Base-by-base conservation (phyloP, 2,329 filamentous ascomycete genomes). In the Byssochlamys sp. region DNA sequence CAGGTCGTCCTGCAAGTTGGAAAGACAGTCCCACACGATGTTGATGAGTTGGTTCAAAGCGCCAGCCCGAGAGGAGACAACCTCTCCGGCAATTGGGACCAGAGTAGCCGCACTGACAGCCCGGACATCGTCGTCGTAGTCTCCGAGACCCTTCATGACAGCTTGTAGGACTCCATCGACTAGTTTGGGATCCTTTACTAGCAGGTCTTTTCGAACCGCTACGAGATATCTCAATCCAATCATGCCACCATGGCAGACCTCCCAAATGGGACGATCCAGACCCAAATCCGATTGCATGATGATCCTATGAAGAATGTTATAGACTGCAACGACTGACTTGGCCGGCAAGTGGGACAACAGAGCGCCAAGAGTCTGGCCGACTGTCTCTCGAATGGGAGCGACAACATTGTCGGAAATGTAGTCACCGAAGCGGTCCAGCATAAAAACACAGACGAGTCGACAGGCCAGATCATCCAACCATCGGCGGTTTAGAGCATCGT, bases 341-440 rank as follows among this genome's bases (percentile, higher is more conserved):
- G 86, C 78, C 0, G 90, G 86, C 5, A 99, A 81, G 70, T 96
- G 90, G 62, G 89, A 90, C 56, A 99, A 78, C 12, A 95, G 84
- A 11, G 92, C 90, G 65, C 92, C 95, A 12, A 99, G 79, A 2
- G 91, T 92, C 74, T 99, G 94, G 52, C 94, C 94, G 48, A 95
- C 89, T 0, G 91, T 96, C 76, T 99, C 94, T 62, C 94, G 83
- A 62, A 99, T 96, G 0, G 94, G 94, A 0, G 94, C 94, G 48
- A 99, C 91, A 0, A 95, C 95, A 55, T 90, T 99, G 72, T 99
- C 94, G 4, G 91, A 96, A 59, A 95, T 94, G 75, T 96, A 99
- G 69, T 99, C 94, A 57, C 91, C 95, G 69, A 99, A 99, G 55
- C 91, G 86, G 75, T 99, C 94, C 14, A 99, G 84, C 86, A 99